A percentile compares a stretch with the other conserved stretches of the same genome.
Conservation (phyloP, 805 yeast genomes). For the Danielozyma ontarioensis region DNA sequence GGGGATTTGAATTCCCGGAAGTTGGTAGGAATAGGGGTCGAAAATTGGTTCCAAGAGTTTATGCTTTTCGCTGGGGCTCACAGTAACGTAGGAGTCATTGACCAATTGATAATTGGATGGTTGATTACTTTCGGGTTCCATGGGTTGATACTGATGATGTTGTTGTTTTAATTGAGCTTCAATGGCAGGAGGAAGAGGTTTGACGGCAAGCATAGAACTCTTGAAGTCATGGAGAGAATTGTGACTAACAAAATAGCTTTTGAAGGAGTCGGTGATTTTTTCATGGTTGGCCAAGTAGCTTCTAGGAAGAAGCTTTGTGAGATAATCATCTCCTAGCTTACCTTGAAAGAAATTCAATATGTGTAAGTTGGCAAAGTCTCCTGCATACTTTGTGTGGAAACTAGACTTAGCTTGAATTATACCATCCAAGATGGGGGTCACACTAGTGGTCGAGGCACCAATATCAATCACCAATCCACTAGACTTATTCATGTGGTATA, state of each 20-base stretch:
- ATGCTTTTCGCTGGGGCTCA: slow-evolving; percentile 40
- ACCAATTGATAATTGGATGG: slow-evolving; percentile 17
- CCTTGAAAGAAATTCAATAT: slow-evolving; percentile 42
- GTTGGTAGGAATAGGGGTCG: slow-evolving; percentile 51
- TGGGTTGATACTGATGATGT: slow-evolving; percentile 2
- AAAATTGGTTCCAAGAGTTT: slow-evolving; percentile 64
- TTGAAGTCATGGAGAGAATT: slow-evolving; percentile 33
- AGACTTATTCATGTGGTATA: slow-evolving; percentile 72
- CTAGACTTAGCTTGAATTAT: slow-evolving; percentile 61
- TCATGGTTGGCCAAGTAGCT: slow-evolving; percentile 21
- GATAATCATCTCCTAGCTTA: slow-evolving; percentile 20
- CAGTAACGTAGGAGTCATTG: slow-evolving; percentile 37
- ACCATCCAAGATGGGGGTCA: slow-evolving; percentile 78
- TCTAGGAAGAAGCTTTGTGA: slow-evolving; percentile 27
- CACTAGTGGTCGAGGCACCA: slow-evolving; percentile 64
- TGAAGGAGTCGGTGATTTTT: slow-evolving; percentile 25
- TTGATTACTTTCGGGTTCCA: neutral
- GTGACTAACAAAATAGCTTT: slow-evolving; percentile 31
- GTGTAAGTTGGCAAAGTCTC: slow-evolving; percentile 74
- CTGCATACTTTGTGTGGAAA: slow-evolving; percentile 69
- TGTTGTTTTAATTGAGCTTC: neutral
- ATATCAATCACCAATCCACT: slow-evolving; percentile 78
- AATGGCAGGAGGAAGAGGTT: neutral
- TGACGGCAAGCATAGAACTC: slow-evolving; percentile 7
- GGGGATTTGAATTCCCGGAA: slow-evolving; percentile 29